These are phyloP conservation scores for Cercophora sp. DNA, from an alignment of 495 filamentous ascomycete species.

Conservation along the genomic window DNA sequence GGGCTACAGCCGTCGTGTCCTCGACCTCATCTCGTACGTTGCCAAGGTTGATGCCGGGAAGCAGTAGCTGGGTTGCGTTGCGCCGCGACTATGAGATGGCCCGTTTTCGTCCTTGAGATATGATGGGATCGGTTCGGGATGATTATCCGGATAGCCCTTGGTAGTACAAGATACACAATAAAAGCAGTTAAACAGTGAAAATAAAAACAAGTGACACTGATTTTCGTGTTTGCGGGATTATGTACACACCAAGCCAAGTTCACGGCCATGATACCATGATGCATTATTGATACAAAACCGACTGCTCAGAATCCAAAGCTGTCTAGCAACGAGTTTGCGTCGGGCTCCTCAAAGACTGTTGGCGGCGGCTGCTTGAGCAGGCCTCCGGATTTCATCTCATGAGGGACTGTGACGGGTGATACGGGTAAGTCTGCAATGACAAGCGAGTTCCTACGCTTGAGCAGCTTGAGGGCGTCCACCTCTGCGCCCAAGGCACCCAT, in stretches of 20 bases:
- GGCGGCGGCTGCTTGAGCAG: slow-evolving; percentile 56
- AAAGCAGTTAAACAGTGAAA: slow-evolving; percentile 3
- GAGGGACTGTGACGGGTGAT: slow-evolving; percentile 29
- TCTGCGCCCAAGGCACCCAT: no score
- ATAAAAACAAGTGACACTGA: no score
- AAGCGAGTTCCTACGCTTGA: slow-evolving; percentile 68
- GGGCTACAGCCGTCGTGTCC: slow-evolving; percentile 97
- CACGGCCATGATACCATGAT: no score
- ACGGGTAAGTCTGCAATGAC: slow-evolving; percentile 75
- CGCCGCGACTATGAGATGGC: slow-evolving; percentile 15
- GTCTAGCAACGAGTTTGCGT: slow-evolving; percentile 75
- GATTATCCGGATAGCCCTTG: no score
- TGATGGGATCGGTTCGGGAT: no score
- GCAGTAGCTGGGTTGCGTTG: slow-evolving; percentile 28
- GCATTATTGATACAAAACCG: no score
- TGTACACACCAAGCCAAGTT: no score
- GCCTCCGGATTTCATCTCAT: slow-evolving; percentile 41
- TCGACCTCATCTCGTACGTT: slow-evolving; percentile 92
- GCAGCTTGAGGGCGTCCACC: slow-evolving; percentile 62
- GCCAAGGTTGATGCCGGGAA: slow-evolving; percentile 71
- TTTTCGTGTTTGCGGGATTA: no score
- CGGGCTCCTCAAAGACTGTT: slow-evolving; percentile 87
- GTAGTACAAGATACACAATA: slow-evolving; percentile 8
- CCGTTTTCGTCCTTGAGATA: no score
- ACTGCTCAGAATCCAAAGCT: slow-evolving; percentile 64